A percentile compares a stretch with the other conserved stretches of the same genome.
phyloP scores from a whole-genome alignment of 805 yeast genomes.

The Yarrowia osloensis region DNA sequence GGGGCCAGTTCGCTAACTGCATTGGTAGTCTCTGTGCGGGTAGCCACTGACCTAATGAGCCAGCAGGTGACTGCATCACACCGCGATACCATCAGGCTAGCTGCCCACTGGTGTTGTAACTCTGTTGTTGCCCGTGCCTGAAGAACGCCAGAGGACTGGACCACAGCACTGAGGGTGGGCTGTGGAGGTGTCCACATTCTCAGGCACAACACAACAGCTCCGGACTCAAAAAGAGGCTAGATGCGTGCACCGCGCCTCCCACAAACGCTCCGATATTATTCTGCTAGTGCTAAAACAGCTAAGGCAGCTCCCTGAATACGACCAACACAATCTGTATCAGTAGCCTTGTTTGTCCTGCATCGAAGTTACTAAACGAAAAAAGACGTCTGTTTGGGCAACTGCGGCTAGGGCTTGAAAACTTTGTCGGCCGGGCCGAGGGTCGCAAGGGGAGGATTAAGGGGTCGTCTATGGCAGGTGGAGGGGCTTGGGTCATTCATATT shows the following conservation, averaged over 20 bases:
- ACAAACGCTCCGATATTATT: not conserved
- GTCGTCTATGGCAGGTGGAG: not conserved
- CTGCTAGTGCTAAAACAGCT: conserved; percentile 8
- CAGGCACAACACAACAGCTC: not conserved
- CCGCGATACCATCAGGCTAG: too few species aligned
- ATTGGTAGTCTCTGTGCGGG: too few species aligned
- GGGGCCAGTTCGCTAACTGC: not conserved
- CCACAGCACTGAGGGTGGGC: not conserved
- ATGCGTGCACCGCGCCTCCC: not conserved
- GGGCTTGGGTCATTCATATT: too few species aligned
- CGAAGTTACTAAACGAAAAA: conserved; percentile 20
- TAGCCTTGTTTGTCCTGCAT: conserved; percentile 26
- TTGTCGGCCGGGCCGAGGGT: conserved; percentile 22
- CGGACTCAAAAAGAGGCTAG: not conserved
- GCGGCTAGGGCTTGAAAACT: not conserved
- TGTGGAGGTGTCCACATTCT: not conserved
- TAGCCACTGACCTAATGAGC: too few species aligned
- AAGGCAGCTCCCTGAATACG: conserved; percentile 26
- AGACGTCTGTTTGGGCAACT: not conserved
- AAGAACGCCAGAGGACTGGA: not conserved
- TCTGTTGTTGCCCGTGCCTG: conserved; percentile 8
- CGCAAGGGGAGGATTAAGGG: too few species aligned
- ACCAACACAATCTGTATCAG: conserved; percentile 18
- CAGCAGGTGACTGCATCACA: too few species aligned
- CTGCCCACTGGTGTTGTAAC: not conserved